These are phyloP conservation scores for Aspergillus hancockii DNA, from an alignment of 495 filamentous ascomycete species.

Conservation along the genomic window DNA sequence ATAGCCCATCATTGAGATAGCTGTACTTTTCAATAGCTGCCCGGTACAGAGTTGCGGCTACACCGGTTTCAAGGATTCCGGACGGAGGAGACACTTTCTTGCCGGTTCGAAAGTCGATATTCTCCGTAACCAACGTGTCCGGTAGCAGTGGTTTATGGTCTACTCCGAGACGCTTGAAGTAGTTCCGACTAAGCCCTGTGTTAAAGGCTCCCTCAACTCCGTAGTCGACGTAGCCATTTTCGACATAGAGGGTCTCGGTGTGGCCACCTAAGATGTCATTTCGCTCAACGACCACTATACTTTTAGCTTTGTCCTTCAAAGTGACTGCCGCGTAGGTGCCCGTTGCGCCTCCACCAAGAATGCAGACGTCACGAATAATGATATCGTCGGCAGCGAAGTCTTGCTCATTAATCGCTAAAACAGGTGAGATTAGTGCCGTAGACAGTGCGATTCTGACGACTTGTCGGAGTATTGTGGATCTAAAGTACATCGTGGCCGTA, in stretches of 20 bases:
- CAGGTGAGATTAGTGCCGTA: too few species aligned
- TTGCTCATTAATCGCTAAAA: background rate
- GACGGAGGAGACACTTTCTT: constrained; percentile 44
- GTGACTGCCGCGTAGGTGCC: constrained; percentile 48
- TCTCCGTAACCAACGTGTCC: constrained; percentile 8
- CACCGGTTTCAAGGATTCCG: constrained; percentile 38
- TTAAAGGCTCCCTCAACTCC: constrained; percentile 46
- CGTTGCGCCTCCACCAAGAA: constrained; percentile 52
- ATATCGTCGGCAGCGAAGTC: constrained; percentile 1
- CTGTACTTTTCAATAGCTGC: constrained; percentile 33
- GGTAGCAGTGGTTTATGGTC: constrained; percentile 29
- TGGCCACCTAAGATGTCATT: constrained; percentile 48
- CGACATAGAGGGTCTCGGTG: constrained; percentile 46
- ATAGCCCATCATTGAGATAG: constrained; percentile 33
- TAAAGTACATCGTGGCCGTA: too few species aligned
- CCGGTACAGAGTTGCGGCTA: constrained; percentile 19
- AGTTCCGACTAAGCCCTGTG: constrained; percentile 36
- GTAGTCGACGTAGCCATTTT: constrained; percentile 45
- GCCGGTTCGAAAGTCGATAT: constrained; percentile 41
- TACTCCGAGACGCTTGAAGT: constrained; percentile 36
- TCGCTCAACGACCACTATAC: constrained; percentile 47
- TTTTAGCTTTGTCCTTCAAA: constrained; percentile 40
- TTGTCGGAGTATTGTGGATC: too few species aligned
- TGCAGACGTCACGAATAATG: constrained; percentile 41
- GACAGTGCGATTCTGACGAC: too few species aligned